Base-by-base conservation (phyloP, 495 filamentous ascomycete genomes). In the Podospora pseudopauciseta region DNA sequence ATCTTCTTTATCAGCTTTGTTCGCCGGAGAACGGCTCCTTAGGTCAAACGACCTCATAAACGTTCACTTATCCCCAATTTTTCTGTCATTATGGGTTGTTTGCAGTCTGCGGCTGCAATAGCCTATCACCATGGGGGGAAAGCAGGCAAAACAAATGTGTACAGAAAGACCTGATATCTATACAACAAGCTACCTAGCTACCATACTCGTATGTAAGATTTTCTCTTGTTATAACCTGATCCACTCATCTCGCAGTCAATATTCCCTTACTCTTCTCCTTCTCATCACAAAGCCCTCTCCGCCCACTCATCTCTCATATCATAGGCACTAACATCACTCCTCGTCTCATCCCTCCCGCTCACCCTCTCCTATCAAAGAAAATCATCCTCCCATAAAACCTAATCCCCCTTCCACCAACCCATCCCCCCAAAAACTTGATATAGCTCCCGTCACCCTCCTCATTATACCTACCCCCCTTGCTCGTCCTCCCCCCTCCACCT, bases 401-500 rank as follows among this genome's bases (percentile, higher is more conserved):
- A 32, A 80, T 28, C 59, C 57, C 20, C 72, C 78, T 6, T 74
- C 64, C 23, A 81, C 69, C 9, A 28, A 20, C 0, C 77, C 79
- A 55, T 68, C 67, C 16, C 78, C 78, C 77, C 1, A 77, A 55
- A 54, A 81, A 80, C 54, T 30, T 67, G 1, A 79, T 55, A 59
- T 55, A 74, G 59, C 71, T 70, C 6, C 76, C 77, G 3, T 57
- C 32, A 7, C 75, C 15, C 9, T 70, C 39, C 4, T 69, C 74
- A 15, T 70, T 66, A 4, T 65, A 55, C 3, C 69, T 65, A 3
- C 20, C 54, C 71, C 0, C 71, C 73, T 3, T 75, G 69, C 0
- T 19, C 18, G 56, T 80, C 75, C 27, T 66, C 61, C 0, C 74
- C 78, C 9, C 78, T 77, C 79, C 78, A 80, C 9, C 27, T 44